Conservation (phyloP, 768 basidiomycete species). For the Pisolithus tinctorius region DNA sequence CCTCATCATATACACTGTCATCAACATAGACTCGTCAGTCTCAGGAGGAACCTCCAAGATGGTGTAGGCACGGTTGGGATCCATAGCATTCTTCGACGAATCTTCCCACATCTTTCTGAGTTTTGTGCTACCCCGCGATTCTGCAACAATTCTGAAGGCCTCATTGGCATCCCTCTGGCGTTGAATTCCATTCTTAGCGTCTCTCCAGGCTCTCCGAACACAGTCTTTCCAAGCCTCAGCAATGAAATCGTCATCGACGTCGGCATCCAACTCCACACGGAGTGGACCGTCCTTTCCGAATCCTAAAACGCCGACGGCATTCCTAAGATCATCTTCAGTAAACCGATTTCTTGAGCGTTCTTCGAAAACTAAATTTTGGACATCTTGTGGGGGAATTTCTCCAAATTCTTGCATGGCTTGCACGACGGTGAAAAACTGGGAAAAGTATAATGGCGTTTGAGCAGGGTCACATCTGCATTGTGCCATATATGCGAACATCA, state of each 20-base stretch:
- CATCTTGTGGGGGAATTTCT: conserved; percentile 36
- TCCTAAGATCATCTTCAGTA: conserved; percentile 45
- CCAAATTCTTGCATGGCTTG: conserved; percentile 42
- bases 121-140: conserved; percentile 46
- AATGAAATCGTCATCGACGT: conserved; percentile 64
- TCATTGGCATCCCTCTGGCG: conserved; percentile 54
- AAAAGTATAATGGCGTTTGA: conserved; percentile 58
- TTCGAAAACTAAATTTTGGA: conserved; percentile 52
- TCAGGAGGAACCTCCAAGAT: conserved; percentile 63
- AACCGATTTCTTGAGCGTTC: conserved; percentile 64
- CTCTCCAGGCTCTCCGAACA: conserved; percentile 50
- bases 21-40: conserved; percentile 72
- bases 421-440: conserved; percentile 46
- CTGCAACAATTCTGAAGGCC: conserved; percentile 63
- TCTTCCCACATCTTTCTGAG: conserved; percentile 48
- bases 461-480: conserved; percentile 77
- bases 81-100: conserved; percentile 53
- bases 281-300: conserved; percentile 58
- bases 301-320: conserved; percentile 49
- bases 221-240: conserved; percentile 61
- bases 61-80: conserved; percentile 62
- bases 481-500: conserved; percentile 73
- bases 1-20: conserved; percentile 65
- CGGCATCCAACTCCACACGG: conserved; percentile 62
- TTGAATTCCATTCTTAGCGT: conserved; percentile 36